Percentiles rank a stretch among this genome's conserved stretches.
phyloP scores from a whole-genome alignment of 345 rosid species.

The Lagerstroemia speciosa region DNA sequence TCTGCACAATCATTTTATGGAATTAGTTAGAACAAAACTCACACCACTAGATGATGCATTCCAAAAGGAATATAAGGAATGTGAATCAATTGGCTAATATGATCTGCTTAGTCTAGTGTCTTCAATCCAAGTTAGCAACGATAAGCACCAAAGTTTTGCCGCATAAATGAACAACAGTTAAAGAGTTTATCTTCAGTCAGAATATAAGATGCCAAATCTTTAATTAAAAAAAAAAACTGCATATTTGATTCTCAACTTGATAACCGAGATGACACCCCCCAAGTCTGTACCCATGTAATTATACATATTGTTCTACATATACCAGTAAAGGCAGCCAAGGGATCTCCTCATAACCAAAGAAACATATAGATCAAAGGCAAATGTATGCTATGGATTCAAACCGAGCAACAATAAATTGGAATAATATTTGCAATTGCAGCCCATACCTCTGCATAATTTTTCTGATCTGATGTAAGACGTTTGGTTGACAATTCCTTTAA shows the following conservation, averaged over 20 bases:
- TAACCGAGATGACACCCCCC: neutral
- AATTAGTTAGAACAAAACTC: neutral
- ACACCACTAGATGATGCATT: neutral
- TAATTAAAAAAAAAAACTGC: neutral
- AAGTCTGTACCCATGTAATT: neutral
- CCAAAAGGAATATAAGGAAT: neutral
- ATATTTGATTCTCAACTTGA: neutral
- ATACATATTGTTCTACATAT: neutral
- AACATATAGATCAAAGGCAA: neutral
- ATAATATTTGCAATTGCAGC: constrained; percentile 10
- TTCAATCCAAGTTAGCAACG: neutral
- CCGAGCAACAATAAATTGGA: neutral
- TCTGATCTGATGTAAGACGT: constrained; percentile 85
- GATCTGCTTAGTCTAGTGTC: neutral
- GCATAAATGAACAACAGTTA: neutral
- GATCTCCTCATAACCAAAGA: neutral
- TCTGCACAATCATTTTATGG: constrained; percentile 41
- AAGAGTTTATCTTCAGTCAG: neutral
- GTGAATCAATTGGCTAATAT: neutral
- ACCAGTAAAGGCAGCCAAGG: neutral
- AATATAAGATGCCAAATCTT: neutral
- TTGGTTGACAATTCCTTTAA: constrained; percentile 89
- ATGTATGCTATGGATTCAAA: neutral
- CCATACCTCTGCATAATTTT: constrained; percentile 66
- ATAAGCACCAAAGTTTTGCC: neutral